Evolutionary conservation across 352 stramenopile genomes (phyloP).

Genomic region (Pythium folliculosum): DNA sequence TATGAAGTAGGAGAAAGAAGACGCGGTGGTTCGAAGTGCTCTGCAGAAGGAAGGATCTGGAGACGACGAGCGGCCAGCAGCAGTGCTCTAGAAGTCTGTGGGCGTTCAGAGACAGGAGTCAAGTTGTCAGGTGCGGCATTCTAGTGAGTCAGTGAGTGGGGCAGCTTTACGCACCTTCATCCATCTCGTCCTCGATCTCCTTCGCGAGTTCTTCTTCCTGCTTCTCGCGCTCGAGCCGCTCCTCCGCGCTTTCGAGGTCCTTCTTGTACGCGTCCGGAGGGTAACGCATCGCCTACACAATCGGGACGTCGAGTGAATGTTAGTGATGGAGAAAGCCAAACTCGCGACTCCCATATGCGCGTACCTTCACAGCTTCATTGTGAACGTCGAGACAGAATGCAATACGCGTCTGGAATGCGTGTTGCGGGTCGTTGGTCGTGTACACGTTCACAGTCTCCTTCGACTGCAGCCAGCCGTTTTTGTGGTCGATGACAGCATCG

Average conservation of each 20-base stretch:
- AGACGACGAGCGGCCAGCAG: not conserved
- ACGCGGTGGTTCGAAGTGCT: not conserved
- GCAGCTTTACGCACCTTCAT: conserved; percentile 79
- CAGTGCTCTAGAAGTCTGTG: not conserved
- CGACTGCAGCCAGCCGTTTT: conserved; percentile 92
- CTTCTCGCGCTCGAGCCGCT: conserved; percentile 91
- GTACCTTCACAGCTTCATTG: conserved; percentile 96
- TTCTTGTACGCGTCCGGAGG: conserved; percentile 98
- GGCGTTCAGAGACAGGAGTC: too few relatives aligned
- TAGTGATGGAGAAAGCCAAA: too few relatives aligned
- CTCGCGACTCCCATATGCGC: conserved; percentile 21
- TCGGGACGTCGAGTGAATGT: too few relatives aligned
- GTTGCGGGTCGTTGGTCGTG: conserved; percentile 93
- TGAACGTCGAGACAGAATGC: conserved; percentile 98
- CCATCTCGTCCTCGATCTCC: conserved; percentile 97
- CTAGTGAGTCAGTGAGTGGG: too few relatives aligned
- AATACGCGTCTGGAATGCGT: conserved; percentile 97
- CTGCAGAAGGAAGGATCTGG: not conserved
- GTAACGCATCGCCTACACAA: conserved; percentile 92
- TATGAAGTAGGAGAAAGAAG: not conserved
- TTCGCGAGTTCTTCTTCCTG: conserved; percentile 95
- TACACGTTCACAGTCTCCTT: conserved; percentile 89
- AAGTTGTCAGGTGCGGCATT: too few relatives aligned
- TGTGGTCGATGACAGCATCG: conserved; percentile 97
- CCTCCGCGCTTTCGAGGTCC: conserved; percentile 91